A percentile compares a stretch with the other conserved stretches of the same genome.
These are phyloP conservation scores for Polychytrium aggregatum DNA, from an alignment of 192 early-diverging fungal genomes.

Conservation along the genomic window DNA sequence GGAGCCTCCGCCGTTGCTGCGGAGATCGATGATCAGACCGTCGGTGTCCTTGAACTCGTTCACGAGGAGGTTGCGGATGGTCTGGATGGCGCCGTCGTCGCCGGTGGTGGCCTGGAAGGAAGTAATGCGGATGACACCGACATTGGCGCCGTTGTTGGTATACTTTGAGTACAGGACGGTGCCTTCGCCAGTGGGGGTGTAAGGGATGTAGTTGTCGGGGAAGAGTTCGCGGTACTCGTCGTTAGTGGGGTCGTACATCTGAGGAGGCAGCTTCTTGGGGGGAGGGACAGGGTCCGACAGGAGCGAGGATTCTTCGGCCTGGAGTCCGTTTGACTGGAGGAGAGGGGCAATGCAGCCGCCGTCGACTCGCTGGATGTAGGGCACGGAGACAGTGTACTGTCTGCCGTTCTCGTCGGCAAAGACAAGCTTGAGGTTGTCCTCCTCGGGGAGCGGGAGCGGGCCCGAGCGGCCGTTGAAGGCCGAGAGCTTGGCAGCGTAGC, in stretches of 20 bases:
- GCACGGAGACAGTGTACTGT: slow-evolving; percentile 4
- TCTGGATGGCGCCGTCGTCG: not conserved
- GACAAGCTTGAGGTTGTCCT: slow-evolving; percentile 3
- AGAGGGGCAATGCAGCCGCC: slow-evolving; percentile 4
- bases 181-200: not conserved
- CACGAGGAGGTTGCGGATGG: slow-evolving; percentile 4
- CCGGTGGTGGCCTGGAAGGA: slow-evolving; percentile 2
- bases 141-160: slow-evolving; percentile 1
- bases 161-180: slow-evolving; percentile 11
- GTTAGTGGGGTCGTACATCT: too few species aligned
- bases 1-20: slow-evolving; percentile 13
- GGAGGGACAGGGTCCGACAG: too few species aligned
- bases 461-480: not conserved
- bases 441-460: slow-evolving; percentile 5
- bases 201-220: not conserved
- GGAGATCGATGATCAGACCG: slow-evolving; percentile 9
- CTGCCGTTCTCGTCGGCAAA: not conserved
- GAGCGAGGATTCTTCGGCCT: not conserved
- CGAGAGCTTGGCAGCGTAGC: not conserved
- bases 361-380: not conserved
- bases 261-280: too few species aligned
- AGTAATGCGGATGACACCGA: slow-evolving; percentile 12
- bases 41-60: slow-evolving; percentile 15
- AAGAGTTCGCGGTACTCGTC: not conserved
- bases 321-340: not conserved